These are phyloP conservation scores for Alternaria sp. DNA, from an alignment of 2,329 filamentous ascomycete species.

Conservation along the genomic window DNA sequence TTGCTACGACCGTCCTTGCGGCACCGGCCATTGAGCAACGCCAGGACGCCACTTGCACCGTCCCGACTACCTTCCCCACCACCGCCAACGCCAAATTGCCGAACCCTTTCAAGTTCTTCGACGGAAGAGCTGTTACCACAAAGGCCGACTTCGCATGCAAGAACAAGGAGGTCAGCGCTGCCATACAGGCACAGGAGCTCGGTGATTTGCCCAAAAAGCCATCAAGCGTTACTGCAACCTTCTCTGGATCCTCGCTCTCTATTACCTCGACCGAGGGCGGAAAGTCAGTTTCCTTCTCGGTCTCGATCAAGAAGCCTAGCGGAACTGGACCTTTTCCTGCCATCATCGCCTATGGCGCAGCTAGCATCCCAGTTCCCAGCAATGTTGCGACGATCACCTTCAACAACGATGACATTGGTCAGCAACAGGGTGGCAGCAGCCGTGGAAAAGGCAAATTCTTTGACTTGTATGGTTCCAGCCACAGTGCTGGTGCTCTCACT, in stretches of 20 bases:
- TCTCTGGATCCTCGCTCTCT: conserved; percentile 45
- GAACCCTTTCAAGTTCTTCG: conserved; percentile 52
- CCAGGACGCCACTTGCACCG: conserved; percentile 40
- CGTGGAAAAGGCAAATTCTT: conserved; percentile 68
- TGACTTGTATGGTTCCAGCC: conserved; percentile 64
- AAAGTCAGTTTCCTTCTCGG: conserved; percentile 50
- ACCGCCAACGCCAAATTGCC: conserved; percentile 47
- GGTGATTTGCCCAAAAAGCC: conserved; percentile 51
- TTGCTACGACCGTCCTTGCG: conserved; percentile 43
- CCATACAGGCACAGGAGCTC: conserved; percentile 51
- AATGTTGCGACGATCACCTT: conserved; percentile 67
- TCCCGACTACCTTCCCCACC: conserved; percentile 44
- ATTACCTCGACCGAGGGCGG: conserved; percentile 48
- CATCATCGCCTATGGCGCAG: conserved; percentile 65
- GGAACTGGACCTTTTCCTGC: conserved; percentile 62
- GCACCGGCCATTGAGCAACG: conserved; percentile 42
- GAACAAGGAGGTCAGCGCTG: conserved; percentile 49
- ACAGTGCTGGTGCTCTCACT: conserved; percentile 66
- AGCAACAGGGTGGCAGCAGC: conserved; percentile 55
- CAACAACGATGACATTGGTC: conserved; percentile 66
- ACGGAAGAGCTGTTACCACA: conserved; percentile 47
- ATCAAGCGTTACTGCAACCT: conserved; percentile 43
- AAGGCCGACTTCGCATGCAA: conserved; percentile 49
- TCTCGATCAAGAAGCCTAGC: conserved; percentile 51
- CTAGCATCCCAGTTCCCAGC: conserved; percentile 64